These are phyloP conservation scores for Suillus subalutaceus DNA, from an alignment of 768 basidiomycete genomes.

Conservation along the genomic window DNA sequence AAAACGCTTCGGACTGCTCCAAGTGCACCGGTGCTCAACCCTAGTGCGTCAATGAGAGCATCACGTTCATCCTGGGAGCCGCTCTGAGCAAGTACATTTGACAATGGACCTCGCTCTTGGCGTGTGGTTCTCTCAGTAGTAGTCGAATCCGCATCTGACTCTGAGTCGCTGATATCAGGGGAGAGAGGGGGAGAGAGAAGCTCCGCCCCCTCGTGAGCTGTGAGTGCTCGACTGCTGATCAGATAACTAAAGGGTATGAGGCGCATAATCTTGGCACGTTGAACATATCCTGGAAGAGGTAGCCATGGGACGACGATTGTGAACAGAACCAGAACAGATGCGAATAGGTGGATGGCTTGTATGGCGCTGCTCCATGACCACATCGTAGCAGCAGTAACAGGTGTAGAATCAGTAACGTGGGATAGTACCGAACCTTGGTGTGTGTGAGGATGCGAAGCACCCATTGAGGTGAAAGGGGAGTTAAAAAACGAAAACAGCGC, in stretches of 20 bases:
- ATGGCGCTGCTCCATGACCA: constrained; percentile 57
- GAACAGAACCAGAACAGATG: constrained; percentile 63
- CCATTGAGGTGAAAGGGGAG: constrained; percentile 58
- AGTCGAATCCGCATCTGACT: constrained; percentile 33
- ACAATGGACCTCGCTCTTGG: constrained; percentile 19
- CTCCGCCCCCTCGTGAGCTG: constrained; percentile 17
- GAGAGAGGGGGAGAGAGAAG: constrained; percentile 32
- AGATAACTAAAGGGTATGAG: constrained; percentile 29
- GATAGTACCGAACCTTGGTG: constrained; percentile 65
- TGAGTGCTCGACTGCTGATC: constrained; percentile 10
- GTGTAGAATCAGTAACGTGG: constrained; percentile 31
- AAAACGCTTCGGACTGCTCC: constrained; percentile 37
- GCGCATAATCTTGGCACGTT: constrained; percentile 26
- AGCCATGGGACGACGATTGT: constrained; percentile 56
- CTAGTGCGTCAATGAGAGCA: constrained; percentile 42
- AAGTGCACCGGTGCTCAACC: constrained; percentile 39
- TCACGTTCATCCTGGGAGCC: constrained; percentile 43
- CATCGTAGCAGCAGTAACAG: constrained; percentile 10
- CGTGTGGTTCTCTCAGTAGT: constrained; percentile 32
- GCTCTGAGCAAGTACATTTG: constrained; percentile 36
- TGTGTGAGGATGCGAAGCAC: constrained; percentile 41
- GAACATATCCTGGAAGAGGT: constrained; percentile 28
- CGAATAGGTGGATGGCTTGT: constrained; percentile 67
- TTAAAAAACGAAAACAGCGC: constrained; percentile 88
- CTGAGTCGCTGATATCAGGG: constrained; percentile 26